Evolutionary conservation across 495 filamentous ascomycete species (phyloP).

Genomic region (Tirmania nivea): DNA sequence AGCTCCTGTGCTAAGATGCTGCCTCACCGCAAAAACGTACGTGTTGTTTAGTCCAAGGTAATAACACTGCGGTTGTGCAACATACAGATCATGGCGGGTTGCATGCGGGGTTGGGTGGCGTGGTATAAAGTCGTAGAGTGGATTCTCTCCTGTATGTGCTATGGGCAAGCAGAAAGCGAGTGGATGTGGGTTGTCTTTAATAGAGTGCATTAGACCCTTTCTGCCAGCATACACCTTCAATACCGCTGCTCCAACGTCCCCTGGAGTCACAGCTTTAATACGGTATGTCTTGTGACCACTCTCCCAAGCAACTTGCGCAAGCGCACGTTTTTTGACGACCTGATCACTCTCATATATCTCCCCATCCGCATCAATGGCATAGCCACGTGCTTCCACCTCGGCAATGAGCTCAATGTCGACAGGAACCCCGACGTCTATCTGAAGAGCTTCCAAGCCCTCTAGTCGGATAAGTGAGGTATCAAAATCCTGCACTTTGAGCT

Average conservation of each 20-base stretch:
- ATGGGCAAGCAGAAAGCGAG: constrained; percentile 82
- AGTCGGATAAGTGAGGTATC: constrained; percentile 71
- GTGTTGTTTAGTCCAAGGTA: constrained; percentile 81
- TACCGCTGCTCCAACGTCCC: constrained; percentile 72
- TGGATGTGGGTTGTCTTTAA: constrained; percentile 81
- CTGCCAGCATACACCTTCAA: constrained; percentile 88
- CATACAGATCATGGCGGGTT: constrained; percentile 87
- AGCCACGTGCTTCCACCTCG: constrained; percentile 70
- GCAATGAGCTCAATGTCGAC: constrained; percentile 79
- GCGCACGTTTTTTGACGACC: constrained; percentile 56
- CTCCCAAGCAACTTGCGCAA: constrained; percentile 84
- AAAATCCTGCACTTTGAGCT: constrained; percentile 58
- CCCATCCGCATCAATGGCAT: constrained; percentile 62
- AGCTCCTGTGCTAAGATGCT: constrained; percentile 53
- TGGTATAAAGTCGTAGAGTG: constrained; percentile 75
- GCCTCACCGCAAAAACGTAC: constrained; percentile 86
- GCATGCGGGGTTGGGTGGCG: constrained; percentile 94
- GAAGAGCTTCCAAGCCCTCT: constrained; percentile 79
- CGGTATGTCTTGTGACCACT: constrained; percentile 71
- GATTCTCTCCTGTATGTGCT: constrained; percentile 73
- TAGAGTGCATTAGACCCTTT: constrained; percentile 78
- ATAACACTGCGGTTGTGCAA: constrained; percentile 81
- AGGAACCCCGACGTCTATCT: constrained; percentile 69
- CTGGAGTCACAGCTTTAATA: constrained; percentile 72
- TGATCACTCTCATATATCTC: constrained; percentile 90